phyloP scores from a whole-genome alignment of 805 yeast species.

The Vanderwaltozyma yarrowii region DNA sequence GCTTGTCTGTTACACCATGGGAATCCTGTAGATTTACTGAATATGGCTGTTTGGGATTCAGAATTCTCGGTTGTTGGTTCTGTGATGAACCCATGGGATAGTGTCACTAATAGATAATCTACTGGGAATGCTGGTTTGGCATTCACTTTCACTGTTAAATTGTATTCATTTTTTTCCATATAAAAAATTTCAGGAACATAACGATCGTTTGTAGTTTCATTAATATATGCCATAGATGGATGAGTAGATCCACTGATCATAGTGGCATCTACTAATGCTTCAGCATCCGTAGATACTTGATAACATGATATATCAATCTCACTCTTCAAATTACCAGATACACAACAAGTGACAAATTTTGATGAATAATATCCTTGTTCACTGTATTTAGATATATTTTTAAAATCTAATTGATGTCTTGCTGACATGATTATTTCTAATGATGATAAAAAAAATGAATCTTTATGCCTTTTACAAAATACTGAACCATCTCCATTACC shows the following conservation, averaged over 20 bases:
- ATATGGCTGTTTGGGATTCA: slow-evolving; percentile 33
- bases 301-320: slow-evolving; percentile 87
- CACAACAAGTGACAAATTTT: slow-evolving; percentile 85
- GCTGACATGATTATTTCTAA: slow-evolving; percentile 81
- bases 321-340: slow-evolving; percentile 79
- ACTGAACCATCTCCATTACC: slow-evolving; percentile 85
- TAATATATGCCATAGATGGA: slow-evolving; percentile 77
- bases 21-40: slow-evolving; percentile 39
- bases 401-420: slow-evolving; percentile 54
- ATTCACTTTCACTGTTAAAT: slow-evolving; percentile 72
- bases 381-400: slow-evolving; percentile 55
- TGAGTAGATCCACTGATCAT: slow-evolving; percentile 80
- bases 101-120: slow-evolving; percentile 76
- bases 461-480: slow-evolving; percentile 83
- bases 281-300: slow-evolving; percentile 83
- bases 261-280: slow-evolving; percentile 79
- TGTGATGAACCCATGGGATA: slow-evolving; percentile 89
- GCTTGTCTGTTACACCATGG: slow-evolving; percentile 75
- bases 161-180: slow-evolving; percentile 78
- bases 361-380: slow-evolving; percentile 64
- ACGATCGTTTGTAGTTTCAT: slow-evolving; percentile 57
- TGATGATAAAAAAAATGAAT: slow-evolving; percentile 83
- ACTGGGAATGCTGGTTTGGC: slow-evolving; percentile 91
- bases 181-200: slow-evolving; percentile 94
- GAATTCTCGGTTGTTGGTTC: slow-evolving; percentile 10